These are phyloP conservation scores for Camellia japonica DNA, from an alignment of 148 eudicot genomes.

Conservation along the genomic window DNA sequence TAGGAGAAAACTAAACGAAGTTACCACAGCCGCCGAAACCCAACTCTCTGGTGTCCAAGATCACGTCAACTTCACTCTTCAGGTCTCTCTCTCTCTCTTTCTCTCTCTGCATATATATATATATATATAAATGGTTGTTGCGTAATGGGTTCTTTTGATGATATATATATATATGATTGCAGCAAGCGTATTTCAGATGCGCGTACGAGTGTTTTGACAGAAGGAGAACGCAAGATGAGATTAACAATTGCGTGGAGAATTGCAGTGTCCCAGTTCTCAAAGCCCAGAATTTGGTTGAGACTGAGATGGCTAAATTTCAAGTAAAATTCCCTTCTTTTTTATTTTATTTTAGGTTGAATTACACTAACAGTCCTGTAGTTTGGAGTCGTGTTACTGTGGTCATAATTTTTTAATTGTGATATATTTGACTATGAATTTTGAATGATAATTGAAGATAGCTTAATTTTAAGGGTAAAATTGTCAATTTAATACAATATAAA, in stretches of 20 bases:
- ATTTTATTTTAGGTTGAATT: too few relatives aligned
- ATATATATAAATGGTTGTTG: not conserved
- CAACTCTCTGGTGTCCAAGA: conserved; percentile 76
- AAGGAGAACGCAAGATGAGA: conserved; percentile 61
- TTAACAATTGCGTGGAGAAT: conserved; percentile 76
- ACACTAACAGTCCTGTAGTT: too few relatives aligned
- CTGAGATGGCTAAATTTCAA: conserved; percentile 85
- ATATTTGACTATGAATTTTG: too few relatives aligned
- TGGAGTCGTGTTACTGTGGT: too few relatives aligned
- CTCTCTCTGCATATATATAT: not conserved
- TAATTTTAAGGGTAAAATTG: too few relatives aligned
- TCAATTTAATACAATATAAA: too few relatives aligned
- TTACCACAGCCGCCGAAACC: conserved; percentile 63
- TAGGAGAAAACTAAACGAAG: conserved; percentile 71
- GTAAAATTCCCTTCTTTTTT: conserved; percentile 24
- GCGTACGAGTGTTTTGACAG: conserved; percentile 88
- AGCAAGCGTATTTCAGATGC: conserved; percentile 86
- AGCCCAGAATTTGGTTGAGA: conserved; percentile 72
- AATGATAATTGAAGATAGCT: too few relatives aligned
- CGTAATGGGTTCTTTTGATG: conserved; percentile 6
- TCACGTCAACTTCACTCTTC: conserved; percentile 92
- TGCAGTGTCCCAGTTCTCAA: conserved; percentile 74
- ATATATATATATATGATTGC: conserved; percentile 9
- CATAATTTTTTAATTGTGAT: too few relatives aligned
- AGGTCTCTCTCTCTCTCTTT: conserved; percentile 34